Evolutionary conservation across 495 filamentous ascomycete genomes (phyloP).

Genomic region (Trypethelium eluteriae): DNA sequence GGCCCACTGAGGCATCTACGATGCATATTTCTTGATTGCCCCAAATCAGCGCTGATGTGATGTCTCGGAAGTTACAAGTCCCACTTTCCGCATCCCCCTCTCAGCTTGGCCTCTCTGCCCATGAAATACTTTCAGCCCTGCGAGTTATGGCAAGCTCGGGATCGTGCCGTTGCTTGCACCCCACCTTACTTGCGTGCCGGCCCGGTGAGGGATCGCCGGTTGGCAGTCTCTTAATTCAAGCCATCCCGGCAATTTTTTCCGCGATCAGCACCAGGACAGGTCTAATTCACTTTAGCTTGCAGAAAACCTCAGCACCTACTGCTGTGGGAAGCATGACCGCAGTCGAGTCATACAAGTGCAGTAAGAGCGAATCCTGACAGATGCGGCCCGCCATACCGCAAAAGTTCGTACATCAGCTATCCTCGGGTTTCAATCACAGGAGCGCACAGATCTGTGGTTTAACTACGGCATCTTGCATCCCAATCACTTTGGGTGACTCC

Average conservation of each 20-base stretch:
- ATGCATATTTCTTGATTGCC: background rate
- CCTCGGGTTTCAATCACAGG: background rate
- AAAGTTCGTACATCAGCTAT: background rate
- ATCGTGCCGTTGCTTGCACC: constrained; percentile 8
- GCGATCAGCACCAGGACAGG: constrained; percentile 7
- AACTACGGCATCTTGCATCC: background rate
- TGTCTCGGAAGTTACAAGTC: background rate
- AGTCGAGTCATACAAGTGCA: constrained; percentile 3
- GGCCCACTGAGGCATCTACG: background rate
- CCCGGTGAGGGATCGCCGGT: constrained; percentile 9
- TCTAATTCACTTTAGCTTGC: constrained; percentile 8
- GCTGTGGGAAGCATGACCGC: background rate
- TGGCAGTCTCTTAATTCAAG: background rate
- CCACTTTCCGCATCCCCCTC: background rate
- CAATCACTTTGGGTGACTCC: background rate
- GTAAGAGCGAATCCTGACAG: background rate
- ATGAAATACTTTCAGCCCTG: background rate
- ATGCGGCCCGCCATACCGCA: constrained; percentile 5
- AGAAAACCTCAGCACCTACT: constrained; percentile 10
- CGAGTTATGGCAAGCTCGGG: background rate
- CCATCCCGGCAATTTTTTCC: constrained; percentile 2
- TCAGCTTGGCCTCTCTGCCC: background rate
- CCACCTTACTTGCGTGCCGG: constrained; percentile 3
- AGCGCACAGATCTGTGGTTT: background rate
- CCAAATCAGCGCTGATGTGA: background rate